A percentile compares a stretch with the other conserved stretches of the same genome.
phyloP scores from a whole-genome alignment of 257 asterid species.

The Petunia axillaris region DNA sequence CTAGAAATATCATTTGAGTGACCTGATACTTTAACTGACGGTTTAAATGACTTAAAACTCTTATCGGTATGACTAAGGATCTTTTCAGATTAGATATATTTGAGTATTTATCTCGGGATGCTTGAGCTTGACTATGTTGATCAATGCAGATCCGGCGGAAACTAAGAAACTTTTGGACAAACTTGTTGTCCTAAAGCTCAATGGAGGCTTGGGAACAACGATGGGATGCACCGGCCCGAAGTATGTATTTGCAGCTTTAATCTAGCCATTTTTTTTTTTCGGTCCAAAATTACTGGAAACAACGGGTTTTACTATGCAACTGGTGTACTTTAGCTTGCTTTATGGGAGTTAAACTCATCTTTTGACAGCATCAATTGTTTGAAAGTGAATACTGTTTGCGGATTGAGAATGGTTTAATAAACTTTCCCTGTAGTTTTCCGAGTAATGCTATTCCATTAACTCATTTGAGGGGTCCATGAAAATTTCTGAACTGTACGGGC shows the following conservation, averaged over 20 bases:
- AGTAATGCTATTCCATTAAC: neutral
- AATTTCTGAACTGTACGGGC: neutral
- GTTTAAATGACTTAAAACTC: too few species aligned
- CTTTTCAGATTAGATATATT: neutral
- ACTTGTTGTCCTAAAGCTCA: conserved; percentile 94
- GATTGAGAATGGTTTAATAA: neutral
- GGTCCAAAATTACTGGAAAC: too few species aligned
- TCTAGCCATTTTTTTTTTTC: neutral
- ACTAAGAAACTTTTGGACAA: conserved; percentile 83
- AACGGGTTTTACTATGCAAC: too few species aligned
- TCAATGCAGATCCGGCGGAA: conserved; percentile 62
- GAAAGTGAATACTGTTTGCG: conserved; percentile 5
- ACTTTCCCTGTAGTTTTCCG: neutral
- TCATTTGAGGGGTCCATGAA: neutral
- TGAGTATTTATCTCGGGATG: neutral
- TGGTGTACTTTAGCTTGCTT: neutral
- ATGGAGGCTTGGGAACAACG: conserved; percentile 99
- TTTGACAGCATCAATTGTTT: neutral
- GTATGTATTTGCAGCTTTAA: conserved; percentile 45
- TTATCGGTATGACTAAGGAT: neutral
- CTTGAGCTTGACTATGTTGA: conserved; percentile 22
- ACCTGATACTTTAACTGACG: too few species aligned
- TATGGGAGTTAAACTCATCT: neutral
- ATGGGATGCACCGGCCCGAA: conserved; percentile 99
- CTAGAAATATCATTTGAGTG: too few species aligned